Percentiles rank a stretch among this genome's conserved stretches.
phyloP scores from a whole-genome alignment of 768 basidiomycete genomes.

The Pleurotus tuber-regium region DNA sequence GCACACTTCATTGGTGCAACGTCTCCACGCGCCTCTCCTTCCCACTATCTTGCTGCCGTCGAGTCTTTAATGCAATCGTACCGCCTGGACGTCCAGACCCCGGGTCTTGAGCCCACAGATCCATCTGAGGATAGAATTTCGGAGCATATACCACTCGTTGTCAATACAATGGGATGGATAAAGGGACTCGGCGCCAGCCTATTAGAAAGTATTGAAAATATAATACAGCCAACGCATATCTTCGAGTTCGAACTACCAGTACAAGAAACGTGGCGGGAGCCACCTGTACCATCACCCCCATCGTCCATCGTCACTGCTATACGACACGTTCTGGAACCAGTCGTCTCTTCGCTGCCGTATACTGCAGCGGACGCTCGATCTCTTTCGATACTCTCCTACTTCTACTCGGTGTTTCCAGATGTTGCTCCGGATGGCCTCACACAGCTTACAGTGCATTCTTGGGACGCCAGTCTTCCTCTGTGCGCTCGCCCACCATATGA shows the following conservation, averaged over 20 bases:
- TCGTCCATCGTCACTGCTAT: slow-evolving; percentile 10
- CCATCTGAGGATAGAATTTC: slow-evolving; percentile 37
- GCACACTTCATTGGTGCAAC: slow-evolving; percentile 84
- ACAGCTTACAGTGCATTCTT: slow-evolving; percentile 42
- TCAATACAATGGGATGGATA: slow-evolving; percentile 97
- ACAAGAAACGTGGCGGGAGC: slow-evolving; percentile 17
- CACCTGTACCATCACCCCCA: slow-evolving; percentile 14
- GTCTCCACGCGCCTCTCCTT: slow-evolving; percentile 74
- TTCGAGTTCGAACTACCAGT: slow-evolving; percentile 45
- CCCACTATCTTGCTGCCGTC: slow-evolving; percentile 71
- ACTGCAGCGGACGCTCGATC: slow-evolving; percentile 70
- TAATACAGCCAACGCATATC: slow-evolving; percentile 57
- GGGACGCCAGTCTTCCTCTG: slow-evolving; percentile 71
- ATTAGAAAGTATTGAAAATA: slow-evolving; percentile 62
- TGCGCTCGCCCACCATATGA: slow-evolving; percentile 71
- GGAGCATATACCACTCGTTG: slow-evolving; percentile 74
- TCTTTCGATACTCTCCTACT: slow-evolving; percentile 73
- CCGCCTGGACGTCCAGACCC: slow-evolving; percentile 63
- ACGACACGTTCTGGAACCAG: slow-evolving; percentile 47
- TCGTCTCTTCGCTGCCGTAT: slow-evolving; percentile 38
- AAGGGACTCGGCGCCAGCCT: slow-evolving; percentile 92
- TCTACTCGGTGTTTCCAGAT: slow-evolving; percentile 49
- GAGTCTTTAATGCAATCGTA: slow-evolving; percentile 65
- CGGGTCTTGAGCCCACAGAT: slow-evolving; percentile 23
- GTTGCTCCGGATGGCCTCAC: slow-evolving; percentile 2